Evolutionary conservation across 177 flowering plant genomes (phyloP).

Genomic region (Tripterygium wilfordii): DNA sequence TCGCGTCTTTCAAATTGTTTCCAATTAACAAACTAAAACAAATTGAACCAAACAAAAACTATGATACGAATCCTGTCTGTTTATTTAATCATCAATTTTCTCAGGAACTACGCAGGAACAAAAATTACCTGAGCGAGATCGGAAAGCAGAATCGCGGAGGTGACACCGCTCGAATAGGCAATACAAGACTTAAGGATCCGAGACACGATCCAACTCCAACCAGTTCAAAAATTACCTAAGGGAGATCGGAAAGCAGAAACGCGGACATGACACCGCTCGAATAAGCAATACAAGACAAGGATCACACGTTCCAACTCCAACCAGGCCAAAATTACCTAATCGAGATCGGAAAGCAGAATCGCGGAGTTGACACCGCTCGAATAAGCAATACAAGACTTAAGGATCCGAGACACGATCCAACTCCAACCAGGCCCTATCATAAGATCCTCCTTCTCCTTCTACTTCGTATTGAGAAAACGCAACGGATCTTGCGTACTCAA

Average conservation of each 20-base stretch:
- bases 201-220: constrained; percentile 85
- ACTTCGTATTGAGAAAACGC: constrained; percentile 26
- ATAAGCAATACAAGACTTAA: constrained; percentile 68
- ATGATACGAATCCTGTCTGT: no score
- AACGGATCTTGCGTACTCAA: constrained; percentile 58
- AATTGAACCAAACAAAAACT: no score
- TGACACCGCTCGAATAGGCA: constrained; percentile 85
- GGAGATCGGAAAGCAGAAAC: constrained; percentile 86
- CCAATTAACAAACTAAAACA: no score
- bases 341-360: constrained; percentile 87
- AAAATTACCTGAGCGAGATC: constrained; percentile 75
- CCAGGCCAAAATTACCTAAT: constrained; percentile 68
- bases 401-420: constrained; percentile 74
- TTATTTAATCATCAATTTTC: no score
- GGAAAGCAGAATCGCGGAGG: constrained; percentile 88
- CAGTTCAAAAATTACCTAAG: constrained; percentile 60
- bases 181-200: constrained; percentile 68
- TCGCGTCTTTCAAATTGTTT: no score
- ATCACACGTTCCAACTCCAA: constrained; percentile 82
- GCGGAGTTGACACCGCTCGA: constrained; percentile 91
- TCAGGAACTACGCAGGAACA: background rate
- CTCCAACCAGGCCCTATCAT: constrained; percentile 62
- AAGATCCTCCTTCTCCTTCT: constrained; percentile 4
- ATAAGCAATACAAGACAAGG: constrained; percentile 65
- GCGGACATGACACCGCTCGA: constrained; percentile 91